These are phyloP conservation scores for Teratosphaeriaceae sp. DNA, from an alignment of 2,329 filamentous ascomycete species.

Conservation along the genomic window DNA sequence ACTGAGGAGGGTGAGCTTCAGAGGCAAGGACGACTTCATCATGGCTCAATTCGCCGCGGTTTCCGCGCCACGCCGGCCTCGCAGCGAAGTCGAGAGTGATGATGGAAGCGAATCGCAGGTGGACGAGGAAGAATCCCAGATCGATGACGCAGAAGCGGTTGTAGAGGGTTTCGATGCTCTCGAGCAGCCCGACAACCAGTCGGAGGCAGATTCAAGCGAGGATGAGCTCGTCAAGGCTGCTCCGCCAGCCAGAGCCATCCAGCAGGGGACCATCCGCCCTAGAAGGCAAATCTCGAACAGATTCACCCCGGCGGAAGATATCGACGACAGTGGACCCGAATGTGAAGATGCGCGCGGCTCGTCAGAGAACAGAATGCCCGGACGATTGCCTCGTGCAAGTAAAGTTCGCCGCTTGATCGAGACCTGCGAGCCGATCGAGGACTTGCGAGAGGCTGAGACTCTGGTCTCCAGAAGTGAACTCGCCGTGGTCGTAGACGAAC, in stretches of 20 bases:
- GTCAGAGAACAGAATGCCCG: too few species aligned
- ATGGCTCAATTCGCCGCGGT: conserved; percentile 21
- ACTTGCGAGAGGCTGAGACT: conserved; percentile 4
- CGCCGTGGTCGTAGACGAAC: not conserved
- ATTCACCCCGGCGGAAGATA: not conserved
- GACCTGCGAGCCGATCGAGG: conserved; percentile 19
- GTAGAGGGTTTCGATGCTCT: conserved; percentile 1
- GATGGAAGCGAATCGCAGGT: conserved; percentile 13
- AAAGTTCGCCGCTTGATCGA: conserved; percentile 14
- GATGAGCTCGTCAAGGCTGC: not conserved
- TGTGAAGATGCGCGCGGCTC: not conserved
- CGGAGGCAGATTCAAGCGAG: not conserved
- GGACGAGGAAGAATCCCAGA: conserved; percentile 7
- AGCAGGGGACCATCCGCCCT: not conserved
- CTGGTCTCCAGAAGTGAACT: not conserved
- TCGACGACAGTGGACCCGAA: not conserved
- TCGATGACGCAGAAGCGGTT: conserved; percentile 8
- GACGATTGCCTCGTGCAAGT: too few species aligned
- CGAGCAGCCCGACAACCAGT: not conserved
- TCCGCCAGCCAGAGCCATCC: not conserved
- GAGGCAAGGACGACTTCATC: conserved; percentile 14
- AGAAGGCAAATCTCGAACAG: not conserved
- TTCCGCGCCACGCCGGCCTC: conserved; percentile 16
- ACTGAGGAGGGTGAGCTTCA: conserved; percentile 14
- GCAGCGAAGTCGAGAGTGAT: conserved; percentile 7